Evolutionary conservation across 1,139 yeast genomes (phyloP), one percentile per base, ranked within the genome.

Genomic region (Saccharomyces hybrid): DNA sequence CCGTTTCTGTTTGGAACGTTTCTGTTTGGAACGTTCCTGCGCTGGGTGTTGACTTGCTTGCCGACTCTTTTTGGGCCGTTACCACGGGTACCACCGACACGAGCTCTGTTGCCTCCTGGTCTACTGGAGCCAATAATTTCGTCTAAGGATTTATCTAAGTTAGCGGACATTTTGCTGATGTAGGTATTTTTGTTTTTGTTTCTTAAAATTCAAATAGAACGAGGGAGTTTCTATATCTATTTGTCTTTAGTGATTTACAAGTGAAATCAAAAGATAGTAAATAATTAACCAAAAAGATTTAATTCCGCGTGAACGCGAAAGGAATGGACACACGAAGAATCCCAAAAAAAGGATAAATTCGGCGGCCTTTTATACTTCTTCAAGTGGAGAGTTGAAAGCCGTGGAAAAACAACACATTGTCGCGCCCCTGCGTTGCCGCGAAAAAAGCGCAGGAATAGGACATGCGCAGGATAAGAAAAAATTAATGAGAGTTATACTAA

Each of bases 101-200:
- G 67, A 55, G 70, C 66, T 64, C 73, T 73, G 65, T 73, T 47
- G 13, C 41, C 74, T 67, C 79, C 81, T 72, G 74, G 77, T 58
- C 60, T 64, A 55, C 57, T 56, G 60, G 88, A 75, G 59, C 95
- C 80, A 71, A 93, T 88, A 71, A 93, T 93, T 68, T 91, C 98
- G 77, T 93, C 99, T 70, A 93, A 83, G 54, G 98, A 89, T 77
- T 88, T 86, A 77, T 93, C 97, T 75, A 93, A 81, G 68, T 86
- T 79, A 63, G 84, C 75, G 63, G 86, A 80, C 86, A 82, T 81
- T 57, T 38, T 68, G 56, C 48, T 52, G 26, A 14, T 46, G 19
- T 38, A 14, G 31, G 47, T 32, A 28, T 51, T 41, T 50, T 29
- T 7, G 16, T 26, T 29, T 42, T 7, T 32, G 25, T 49, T 51